phyloP scores from a whole-genome alignment of 345 rosid genomes.

The Brassica nigra region DNA sequence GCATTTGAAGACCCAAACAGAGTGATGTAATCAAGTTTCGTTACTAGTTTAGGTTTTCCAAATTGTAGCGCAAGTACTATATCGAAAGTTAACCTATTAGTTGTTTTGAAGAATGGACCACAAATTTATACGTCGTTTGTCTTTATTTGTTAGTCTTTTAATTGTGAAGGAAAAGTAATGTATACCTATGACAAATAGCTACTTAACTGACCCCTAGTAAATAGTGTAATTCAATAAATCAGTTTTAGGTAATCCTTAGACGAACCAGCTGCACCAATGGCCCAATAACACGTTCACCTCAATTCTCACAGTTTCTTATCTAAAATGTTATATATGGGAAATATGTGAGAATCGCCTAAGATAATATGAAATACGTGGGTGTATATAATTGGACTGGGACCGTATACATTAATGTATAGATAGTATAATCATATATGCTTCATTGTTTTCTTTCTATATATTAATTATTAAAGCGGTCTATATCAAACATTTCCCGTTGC shows the following conservation, averaged over 20 bases:
- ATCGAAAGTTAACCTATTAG: background rate
- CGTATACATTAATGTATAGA: background rate
- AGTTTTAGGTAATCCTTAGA: background rate
- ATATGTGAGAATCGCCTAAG: constrained; percentile 4
- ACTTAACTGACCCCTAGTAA: background rate
- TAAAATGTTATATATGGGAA: constrained; percentile 6
- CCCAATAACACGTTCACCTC: background rate
- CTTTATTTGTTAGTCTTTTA: background rate
- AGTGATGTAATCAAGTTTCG: background rate
- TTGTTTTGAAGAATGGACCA: background rate
- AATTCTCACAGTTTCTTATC: background rate
- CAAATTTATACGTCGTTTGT: background rate
- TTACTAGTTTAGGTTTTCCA: background rate
- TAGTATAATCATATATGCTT: background rate
- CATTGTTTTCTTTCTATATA: background rate
- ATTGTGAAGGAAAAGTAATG: background rate
- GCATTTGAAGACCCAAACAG: background rate
- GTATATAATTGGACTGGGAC: background rate
- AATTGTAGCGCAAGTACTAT: background rate
- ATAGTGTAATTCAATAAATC: background rate
- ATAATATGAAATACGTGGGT: constrained; percentile 6
- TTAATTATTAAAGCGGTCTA: background rate
- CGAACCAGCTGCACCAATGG: constrained; percentile 7
- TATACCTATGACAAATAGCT: background rate
- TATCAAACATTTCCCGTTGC: background rate